Conservation (phyloP, 2,329 filamentous ascomycete genomes). For the Clarireedia paspali region DNA sequence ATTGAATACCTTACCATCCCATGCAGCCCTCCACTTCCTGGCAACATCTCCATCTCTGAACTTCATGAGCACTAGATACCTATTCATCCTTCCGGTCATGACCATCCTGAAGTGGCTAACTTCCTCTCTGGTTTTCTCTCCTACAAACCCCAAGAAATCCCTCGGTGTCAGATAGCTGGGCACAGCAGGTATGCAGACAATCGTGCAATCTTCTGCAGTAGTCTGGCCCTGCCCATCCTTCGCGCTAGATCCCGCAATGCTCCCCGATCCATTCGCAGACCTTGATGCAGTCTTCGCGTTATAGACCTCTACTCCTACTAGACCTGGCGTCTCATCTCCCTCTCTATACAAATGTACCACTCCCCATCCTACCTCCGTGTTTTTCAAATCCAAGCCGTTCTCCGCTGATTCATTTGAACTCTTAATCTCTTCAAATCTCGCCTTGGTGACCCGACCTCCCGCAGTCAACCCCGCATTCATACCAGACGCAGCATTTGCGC, state of each 20-base stretch:
- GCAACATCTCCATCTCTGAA: constrained; percentile 72
- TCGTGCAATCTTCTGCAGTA: constrained; percentile 57
- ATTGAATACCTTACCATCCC: constrained; percentile 91
- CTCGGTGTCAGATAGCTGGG: constrained; percentile 88
- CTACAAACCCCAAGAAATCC: constrained; percentile 86
- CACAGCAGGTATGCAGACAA: constrained; percentile 87
- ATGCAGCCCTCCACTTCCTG: constrained; percentile 72
- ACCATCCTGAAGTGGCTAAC: constrained; percentile 95
- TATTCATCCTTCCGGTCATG: constrained; percentile 77
- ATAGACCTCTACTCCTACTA: constrained; percentile 36
- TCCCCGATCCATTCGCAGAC: constrained; percentile 16
- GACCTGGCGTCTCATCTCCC: constrained; percentile 59
- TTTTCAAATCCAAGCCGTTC: constrained; percentile 47
- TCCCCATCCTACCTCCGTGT: constrained; percentile 81
- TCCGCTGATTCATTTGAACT: not conserved
- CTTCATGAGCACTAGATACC: constrained; percentile 94
- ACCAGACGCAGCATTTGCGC: constrained; percentile 11
- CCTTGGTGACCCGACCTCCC: constrained; percentile 66
- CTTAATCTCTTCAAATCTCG: constrained; percentile 56
- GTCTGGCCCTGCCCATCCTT: constrained; percentile 30
- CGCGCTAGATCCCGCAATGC: constrained; percentile 20
- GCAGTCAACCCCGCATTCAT: constrained; percentile 33
- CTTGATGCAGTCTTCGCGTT: constrained; percentile 2
- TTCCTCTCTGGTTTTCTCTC: constrained; percentile 75
- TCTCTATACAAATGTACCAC: constrained; percentile 93